Percentiles rank a stretch among this genome's conserved stretches.
Evolutionary conservation across 352 stramenopile species (phyloP).

Genomic region (Globisporangium viniferum): DNA sequence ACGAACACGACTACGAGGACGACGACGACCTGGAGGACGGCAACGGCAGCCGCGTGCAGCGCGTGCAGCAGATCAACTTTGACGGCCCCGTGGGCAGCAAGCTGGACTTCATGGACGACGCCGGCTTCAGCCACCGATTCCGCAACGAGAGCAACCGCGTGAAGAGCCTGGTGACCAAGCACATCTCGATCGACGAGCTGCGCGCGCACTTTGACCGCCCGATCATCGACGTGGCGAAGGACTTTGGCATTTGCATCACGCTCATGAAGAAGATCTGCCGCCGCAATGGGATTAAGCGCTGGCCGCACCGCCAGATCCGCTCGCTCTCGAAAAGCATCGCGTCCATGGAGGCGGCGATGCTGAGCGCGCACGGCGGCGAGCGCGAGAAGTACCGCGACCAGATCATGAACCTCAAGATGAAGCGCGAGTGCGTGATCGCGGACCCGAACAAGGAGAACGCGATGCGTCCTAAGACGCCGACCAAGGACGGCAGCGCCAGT

Average conservation of each 20-base stretch:
- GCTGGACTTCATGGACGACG: conserved; percentile 71
- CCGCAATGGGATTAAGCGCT: conserved; percentile 69
- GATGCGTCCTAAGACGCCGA: conserved; percentile 45
- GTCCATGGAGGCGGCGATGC: conserved; percentile 86
- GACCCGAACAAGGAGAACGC: conserved; percentile 82
- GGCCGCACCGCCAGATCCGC: conserved; percentile 68
- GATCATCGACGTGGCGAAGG: conserved; percentile 87
- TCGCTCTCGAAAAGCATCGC: conserved; percentile 86
- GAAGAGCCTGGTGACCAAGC: conserved; percentile 85
- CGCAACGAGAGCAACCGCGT: conserved; percentile 85
- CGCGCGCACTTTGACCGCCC: conserved; percentile 82
- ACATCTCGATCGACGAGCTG: conserved; percentile 87
- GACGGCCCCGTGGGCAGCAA: conserved; percentile 67
- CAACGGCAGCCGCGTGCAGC: conserved; percentile 34
- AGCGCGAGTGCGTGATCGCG: conserved; percentile 83
- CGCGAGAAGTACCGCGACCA: conserved; percentile 85
- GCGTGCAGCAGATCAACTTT: conserved; percentile 73
- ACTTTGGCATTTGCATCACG: conserved; percentile 89
- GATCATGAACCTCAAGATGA: conserved; percentile 77
- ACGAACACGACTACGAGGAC: conserved; percentile 37
- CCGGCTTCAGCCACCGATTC: conserved; percentile 71
- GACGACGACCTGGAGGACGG: conserved; percentile 20
- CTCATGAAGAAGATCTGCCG: conserved; percentile 85
- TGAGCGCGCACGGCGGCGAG: conserved; percentile 73
- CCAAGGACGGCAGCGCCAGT: conserved; percentile 4